These are phyloP conservation scores for Eucalyptus camaldulensis DNA, from an alignment of 345 rosid genomes.

Conservation along the genomic window DNA sequence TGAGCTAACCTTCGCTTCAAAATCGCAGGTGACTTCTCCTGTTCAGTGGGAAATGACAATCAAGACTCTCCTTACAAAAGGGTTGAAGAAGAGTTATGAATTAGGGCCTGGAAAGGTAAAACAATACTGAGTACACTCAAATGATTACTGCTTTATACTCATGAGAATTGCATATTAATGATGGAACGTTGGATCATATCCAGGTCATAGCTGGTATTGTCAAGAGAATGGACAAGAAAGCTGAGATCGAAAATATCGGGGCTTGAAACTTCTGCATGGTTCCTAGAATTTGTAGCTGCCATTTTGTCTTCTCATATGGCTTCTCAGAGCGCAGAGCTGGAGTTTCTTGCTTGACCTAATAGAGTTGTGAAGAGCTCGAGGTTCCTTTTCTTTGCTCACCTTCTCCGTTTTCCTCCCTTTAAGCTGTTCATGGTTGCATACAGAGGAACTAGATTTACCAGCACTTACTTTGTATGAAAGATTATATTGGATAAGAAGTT, in stretches of 20 bases:
- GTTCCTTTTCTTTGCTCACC: neutral
- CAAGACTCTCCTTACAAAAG: constrained; percentile 58
- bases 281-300: neutral
- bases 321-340: neutral
- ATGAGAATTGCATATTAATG: neutral
- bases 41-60: constrained; percentile 99
- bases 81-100: constrained; percentile 76
- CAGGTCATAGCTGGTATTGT: constrained; percentile 97
- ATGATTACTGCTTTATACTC: neutral
- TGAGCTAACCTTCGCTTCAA: neutral
- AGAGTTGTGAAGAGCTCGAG: neutral
- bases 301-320: neutral
- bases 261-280: constrained; percentile 22
- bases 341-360: neutral
- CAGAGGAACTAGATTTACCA: neutral
- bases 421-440: neutral
- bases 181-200: neutral
- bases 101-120: constrained; percentile 96
- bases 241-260: constrained; percentile 57
- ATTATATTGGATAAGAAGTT: neutral
- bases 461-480: neutral
- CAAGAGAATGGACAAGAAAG: constrained; percentile 78
- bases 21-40: constrained; percentile 85
- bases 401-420: neutral
- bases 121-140: neutral